phyloP scores from a whole-genome alignment of 2,329 filamentous ascomycete species.

The Ustilaginoidea virens region DNA sequence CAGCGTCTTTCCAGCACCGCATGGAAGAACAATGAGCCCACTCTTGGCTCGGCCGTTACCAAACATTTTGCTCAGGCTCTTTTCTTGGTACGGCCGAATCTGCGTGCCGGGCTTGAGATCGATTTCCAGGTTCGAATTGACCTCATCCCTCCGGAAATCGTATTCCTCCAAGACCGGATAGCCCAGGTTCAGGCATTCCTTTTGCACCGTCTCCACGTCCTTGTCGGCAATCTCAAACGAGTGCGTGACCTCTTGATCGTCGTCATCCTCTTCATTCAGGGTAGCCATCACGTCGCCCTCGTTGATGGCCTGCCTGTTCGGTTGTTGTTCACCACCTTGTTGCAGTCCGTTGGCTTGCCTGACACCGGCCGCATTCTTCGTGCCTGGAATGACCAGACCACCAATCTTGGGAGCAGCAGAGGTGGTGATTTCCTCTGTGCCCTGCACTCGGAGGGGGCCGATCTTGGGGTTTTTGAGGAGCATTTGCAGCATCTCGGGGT shows the following conservation, averaged over 20 bases:
- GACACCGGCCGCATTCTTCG: constrained; percentile 79
- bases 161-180: constrained; percentile 92
- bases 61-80: constrained; percentile 98
- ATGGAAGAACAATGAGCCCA: constrained; percentile 92
- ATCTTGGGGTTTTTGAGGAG: constrained; percentile 78
- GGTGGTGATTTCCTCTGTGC: constrained; percentile 55
- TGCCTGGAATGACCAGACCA: constrained; percentile 82
- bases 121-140: constrained; percentile 85
- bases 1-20: constrained; percentile 90
- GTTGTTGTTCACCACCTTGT: constrained; percentile 20
- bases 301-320: constrained; percentile 33
- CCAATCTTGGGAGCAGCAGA: constrained; percentile 75
- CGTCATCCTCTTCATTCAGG: constrained; percentile 72
- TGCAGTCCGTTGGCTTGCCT: constrained; percentile 46
- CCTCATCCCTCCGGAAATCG: constrained; percentile 82
- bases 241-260: constrained; percentile 79
- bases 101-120: constrained; percentile 79
- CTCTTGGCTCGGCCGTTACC: constrained; percentile 94
- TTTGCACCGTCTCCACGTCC: constrained; percentile 73
- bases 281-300: constrained; percentile 57
- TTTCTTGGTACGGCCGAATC: constrained; percentile 92
- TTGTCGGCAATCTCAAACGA: constrained; percentile 80
- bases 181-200: constrained; percentile 73
- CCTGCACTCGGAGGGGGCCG: constrained; percentile 61
- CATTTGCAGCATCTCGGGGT: constrained; percentile 71